Evolutionary conservation across 1,139 yeast species (phyloP), one percentile per base, ranked within the genome.

Genomic region (Candida sanyaensis): DNA sequence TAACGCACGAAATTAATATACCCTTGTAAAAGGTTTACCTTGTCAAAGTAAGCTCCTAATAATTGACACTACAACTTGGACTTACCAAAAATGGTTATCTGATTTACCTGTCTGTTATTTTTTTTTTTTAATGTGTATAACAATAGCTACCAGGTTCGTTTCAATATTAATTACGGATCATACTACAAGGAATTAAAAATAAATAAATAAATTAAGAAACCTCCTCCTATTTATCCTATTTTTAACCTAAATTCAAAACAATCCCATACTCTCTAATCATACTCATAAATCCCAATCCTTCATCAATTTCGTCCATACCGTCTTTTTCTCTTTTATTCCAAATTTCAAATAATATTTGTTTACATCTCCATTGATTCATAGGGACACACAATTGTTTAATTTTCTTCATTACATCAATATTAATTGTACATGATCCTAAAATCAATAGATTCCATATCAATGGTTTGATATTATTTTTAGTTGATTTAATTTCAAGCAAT

Each of bases 261-360:
- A 74, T 61, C 31, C 77, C 83, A 85, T 85, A 81, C 49, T 77
- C 81, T 44, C 81, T 66, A 1, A 81, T 68, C 65, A 80, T 61
- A 54, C 80, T 84, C 71, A 80, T 68, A 74, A 82, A 79, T 24
- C 79, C 76, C 28, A 59, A 57, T 13, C 68, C 68, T 40, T 76
- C 80, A 36, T 44, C 50, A 13, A 43, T 49, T n/a, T 69, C 70
- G 42, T 78, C 81, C 1, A 70, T 73, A 10, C 62, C 61, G 9
- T 64, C 68, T 17, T 23, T 31, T 11, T 40, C 36, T 45, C 78
- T 60, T 28, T 81, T 59, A 41, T 75, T 68, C 80, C 83, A 78
- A n/a, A 78, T 69, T 54, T 80, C 85, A 52, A 69, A 68, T 50
- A 80, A 62, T 9, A 80, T 66, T 55, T 81, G 86, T 53, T 80